Base-by-base conservation (phyloP, 768 basidiomycete genomes). In the Macrocybe gigantea region DNA sequence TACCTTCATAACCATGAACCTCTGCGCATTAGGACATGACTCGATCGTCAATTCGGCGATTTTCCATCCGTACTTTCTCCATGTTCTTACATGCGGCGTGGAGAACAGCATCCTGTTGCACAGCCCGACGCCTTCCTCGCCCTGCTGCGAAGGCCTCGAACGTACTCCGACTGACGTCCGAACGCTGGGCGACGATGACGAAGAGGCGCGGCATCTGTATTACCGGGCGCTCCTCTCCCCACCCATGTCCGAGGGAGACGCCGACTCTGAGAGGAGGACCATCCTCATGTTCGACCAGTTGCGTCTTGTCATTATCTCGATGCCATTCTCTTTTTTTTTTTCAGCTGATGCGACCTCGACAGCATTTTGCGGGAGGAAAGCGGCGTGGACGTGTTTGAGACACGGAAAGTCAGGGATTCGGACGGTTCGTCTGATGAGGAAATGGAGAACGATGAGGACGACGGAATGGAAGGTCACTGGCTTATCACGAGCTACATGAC, bases 31-130 rank as follows among this genome's bases (percentile, higher is more conserved):
- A 52, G 86, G 87, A 4, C 88, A 91, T 59, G 67, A 75, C 36
- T 88, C 88, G 1, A 88, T 93, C 45, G 80, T 91, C 39, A 93
- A 92, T 58, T 77, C 80, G 0, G 70, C 78, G 2, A 63, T 85
- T 22, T 79, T 89, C 49, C 90, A 92, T 58, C 89, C 90, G 1
- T 69, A 76, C 14, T 69, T 83, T 37, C 75, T 85, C 3, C 74
- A 83, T 47, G 67, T 88, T 31, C 73, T 78, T 33, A 88, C 88
- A 4, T 71, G 83, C 4, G 90, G 89, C 2, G 76, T 92, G 14
- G 90, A 93, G 61, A 79, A 78, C 22, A 71, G 79, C 51, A 72
- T 89, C 22, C 56, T 82, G 13, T 62, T 91, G 9, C 89, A 90
- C 60, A 82, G 84, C 54, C 78, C 85, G 2, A 82, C 80, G 5